These are phyloP conservation scores for Glomus cerebriforme DNA, from an alignment of 192 early-diverging fungal genomes.

Conservation along the genomic window DNA sequence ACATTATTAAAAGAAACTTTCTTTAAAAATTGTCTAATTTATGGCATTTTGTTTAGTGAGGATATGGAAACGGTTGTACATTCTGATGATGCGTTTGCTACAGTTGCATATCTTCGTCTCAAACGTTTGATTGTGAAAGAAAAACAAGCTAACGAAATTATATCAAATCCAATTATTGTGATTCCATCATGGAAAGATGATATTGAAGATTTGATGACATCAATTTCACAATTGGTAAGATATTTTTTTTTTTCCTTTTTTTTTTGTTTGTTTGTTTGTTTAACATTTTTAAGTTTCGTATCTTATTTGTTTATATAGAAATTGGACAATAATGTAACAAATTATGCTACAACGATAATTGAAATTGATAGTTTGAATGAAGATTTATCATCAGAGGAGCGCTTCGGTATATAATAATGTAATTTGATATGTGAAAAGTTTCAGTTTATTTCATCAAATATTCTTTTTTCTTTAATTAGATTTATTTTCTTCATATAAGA, in stretches of 20 bases:
- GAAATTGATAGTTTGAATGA: background rate
- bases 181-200: slow-evolving; percentile 18
- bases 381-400: background rate
- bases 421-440: background rate
- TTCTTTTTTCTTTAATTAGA: background rate
- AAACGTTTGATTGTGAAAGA: slow-evolving; percentile 67
- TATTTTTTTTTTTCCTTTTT: background rate
- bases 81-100: slow-evolving; percentile 79
- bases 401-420: background rate
- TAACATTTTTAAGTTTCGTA: background rate
- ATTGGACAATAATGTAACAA: background rate
- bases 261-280: background rate
- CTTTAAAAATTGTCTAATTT: background rate
- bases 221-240: background rate
- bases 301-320: background rate
- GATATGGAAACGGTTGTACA: slow-evolving; percentile 74
- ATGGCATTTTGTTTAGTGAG: slow-evolving; percentile 53
- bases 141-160: slow-evolving; percentile 50
- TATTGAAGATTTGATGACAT: background rate
- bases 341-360: background rate
- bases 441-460: background rate
- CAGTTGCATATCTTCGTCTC: slow-evolving; percentile 80
- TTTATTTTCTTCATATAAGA: background rate
- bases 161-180: background rate
- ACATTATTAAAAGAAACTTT: background rate